Percentiles rank a stretch among this genome's conserved stretches.
phyloP scores from a whole-genome alignment of 306 rosid genomes.

The Vigna angularis region DNA sequence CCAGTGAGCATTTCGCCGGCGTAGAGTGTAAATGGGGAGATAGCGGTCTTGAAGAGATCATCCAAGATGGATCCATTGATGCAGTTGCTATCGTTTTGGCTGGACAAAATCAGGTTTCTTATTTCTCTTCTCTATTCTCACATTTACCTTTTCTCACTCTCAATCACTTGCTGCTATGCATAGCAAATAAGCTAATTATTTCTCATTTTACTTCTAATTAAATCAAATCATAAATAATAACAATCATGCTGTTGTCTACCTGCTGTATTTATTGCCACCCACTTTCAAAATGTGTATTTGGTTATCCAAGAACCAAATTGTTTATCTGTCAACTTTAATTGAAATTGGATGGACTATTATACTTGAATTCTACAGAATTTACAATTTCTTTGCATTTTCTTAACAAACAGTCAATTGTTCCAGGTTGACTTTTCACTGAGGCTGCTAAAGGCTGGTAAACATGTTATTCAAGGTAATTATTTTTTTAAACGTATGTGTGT shows the following conservation, averaged over 20 bases:
- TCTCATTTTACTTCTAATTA: not conserved
- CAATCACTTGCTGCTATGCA: not conserved
- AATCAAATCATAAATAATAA: not conserved
- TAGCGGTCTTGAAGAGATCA: conserved; percentile 71
- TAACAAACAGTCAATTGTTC: conserved; percentile 32
- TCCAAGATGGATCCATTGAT: conserved; percentile 62
- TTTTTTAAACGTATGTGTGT: conserved; percentile 14
- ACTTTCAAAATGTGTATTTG: conserved; percentile 7
- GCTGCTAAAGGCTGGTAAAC: conserved; percentile 89
- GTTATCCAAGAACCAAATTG: too few relatives aligned
- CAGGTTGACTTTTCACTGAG: conserved; percentile 80
- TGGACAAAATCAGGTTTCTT: conserved; percentile 83
- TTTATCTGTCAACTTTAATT: not conserved
- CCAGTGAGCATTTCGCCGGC: conserved; percentile 57
- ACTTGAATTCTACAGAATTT: conserved; percentile 6
- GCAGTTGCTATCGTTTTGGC: conserved; percentile 95
- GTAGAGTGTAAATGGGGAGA: conserved; percentile 83
- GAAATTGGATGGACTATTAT: not conserved
- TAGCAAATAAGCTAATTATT: not conserved
- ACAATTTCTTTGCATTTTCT: conserved; percentile 2
- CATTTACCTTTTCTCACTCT: not conserved
- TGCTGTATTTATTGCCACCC: too few relatives aligned
- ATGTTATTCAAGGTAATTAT: conserved; percentile 85
- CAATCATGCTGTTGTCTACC: too few relatives aligned
- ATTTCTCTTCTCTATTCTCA: not conserved